Evolutionary conservation across 495 filamentous ascomycete species (phyloP), one percentile per base, ranked within the genome.

Genomic region (Hyphodiscus hymeniophilus): DNA sequence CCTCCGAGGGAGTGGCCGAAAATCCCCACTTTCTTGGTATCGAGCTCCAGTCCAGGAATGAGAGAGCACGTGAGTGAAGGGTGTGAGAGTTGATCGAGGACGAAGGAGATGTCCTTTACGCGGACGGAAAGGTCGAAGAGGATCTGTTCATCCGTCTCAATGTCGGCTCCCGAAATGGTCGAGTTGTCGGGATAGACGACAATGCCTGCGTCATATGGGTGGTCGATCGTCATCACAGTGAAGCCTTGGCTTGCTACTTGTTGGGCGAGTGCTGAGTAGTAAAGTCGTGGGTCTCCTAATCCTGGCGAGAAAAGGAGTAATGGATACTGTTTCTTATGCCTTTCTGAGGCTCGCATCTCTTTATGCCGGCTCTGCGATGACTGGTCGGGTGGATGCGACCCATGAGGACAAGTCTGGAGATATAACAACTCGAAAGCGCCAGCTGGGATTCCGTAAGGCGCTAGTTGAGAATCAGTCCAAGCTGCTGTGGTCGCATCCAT

Each of bases 1-100:
- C 77, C 77, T 17, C 77, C 75, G 7, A 78, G 58, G 0, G 76
- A 78, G 42, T 80, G 75, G 0, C 77, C 75, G 23, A 71, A 67
- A 18, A 73, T 60, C 1, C 59, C 66, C 13, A 68, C 62, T 30
- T 17, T 15, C 21, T 32, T 5, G 34, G 43, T 8, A 43, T 48
- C 5, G 57, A 59, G 24, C 17, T 47, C 55, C 24, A 42, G 23
- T 38, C 51, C 39, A n/a, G 40, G 47, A 28, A 57, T 38, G 18
- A 24, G 45, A n/a, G 13, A 7, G 2, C 13, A 23, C 20, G 47
- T 21, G 2, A 17, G 18, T 5, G 42, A 52, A 2, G 52, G 34
- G 13, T n/a, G 34, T 11, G 43, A 21, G 7, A 73, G 54, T 21
- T 64, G 53, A 44, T 67, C 51, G 10, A 73, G 54, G 0, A 67